These are phyloP conservation scores for Nemania bipapillata DNA, from an alignment of 2,329 filamentous ascomycete species.

Conservation along the genomic window DNA sequence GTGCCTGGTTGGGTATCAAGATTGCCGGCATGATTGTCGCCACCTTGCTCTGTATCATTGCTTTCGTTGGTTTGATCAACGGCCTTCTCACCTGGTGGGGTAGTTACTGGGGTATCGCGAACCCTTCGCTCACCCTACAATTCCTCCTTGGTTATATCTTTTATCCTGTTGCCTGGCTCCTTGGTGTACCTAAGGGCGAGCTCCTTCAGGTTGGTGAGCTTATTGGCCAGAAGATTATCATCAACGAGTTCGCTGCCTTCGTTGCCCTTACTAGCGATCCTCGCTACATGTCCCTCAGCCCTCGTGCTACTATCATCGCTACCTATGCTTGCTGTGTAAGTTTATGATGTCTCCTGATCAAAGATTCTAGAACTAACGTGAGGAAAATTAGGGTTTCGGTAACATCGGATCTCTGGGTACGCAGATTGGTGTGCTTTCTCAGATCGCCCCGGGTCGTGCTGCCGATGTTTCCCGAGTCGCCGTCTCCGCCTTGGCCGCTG, in stretches of 20 bases:
- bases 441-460: slow-evolving; percentile 78
- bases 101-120: slow-evolving; percentile 72
- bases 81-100: slow-evolving; percentile 79
- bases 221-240: slow-evolving; percentile 86
- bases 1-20: slow-evolving; percentile 79
- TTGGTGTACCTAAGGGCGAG: slow-evolving; percentile 73
- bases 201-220: slow-evolving; percentile 79
- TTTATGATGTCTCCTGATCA: slow-evolving; percentile 26
- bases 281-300: slow-evolving; percentile 68
- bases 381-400: slow-evolving; percentile 68
- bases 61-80: slow-evolving; percentile 73
- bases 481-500: slow-evolving; percentile 79
- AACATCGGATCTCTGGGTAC: slow-evolving; percentile 90
- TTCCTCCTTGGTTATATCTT: slow-evolving; percentile 77
- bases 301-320: slow-evolving; percentile 80
- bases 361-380: slow-evolving; percentile 29
- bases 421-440: slow-evolving; percentile 86
- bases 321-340: slow-evolving; percentile 81
- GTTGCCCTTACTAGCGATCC: slow-evolving; percentile 62
- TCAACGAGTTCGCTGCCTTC: slow-evolving; percentile 86
- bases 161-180: slow-evolving; percentile 76
- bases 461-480: slow-evolving; percentile 81
- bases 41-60: slow-evolving; percentile 78
- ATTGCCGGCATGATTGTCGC: slow-evolving; percentile 78
- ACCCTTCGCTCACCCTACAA: slow-evolving; percentile 73